A percentile compares a stretch with the other conserved stretches of the same genome.
Evolutionary conservation across 495 filamentous ascomycete genomes (phyloP).

Genomic region (Bombardia bombarda): DNA sequence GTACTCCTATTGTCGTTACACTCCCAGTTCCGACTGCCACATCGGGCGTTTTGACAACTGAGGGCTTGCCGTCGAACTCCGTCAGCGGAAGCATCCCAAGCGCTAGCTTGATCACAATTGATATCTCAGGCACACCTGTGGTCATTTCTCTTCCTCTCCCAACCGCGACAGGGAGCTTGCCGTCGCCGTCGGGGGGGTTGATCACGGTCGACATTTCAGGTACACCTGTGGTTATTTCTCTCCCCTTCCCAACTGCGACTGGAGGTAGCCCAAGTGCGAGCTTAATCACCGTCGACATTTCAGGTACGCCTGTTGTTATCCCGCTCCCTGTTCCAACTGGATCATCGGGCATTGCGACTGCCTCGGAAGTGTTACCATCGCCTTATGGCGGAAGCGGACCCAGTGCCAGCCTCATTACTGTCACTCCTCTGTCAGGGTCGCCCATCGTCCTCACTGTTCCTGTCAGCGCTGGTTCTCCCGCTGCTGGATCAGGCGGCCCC

Average conservation of each 20-base stretch:
- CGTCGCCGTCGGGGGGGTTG: no score
- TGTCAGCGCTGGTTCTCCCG: background rate
- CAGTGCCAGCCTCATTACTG: background rate
- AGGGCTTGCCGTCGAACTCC: background rate
- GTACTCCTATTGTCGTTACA: constrained; percentile 1
- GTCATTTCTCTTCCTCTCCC: background rate
- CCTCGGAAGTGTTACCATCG: background rate
- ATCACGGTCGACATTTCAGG: no score
- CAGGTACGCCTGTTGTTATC: constrained; percentile 3
- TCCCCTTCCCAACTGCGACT: background rate
- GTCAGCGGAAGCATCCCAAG: background rate
- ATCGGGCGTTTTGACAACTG: background rate
- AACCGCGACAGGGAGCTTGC: background rate
- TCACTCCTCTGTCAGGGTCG: constrained; percentile 1
- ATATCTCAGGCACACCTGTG: background rate
- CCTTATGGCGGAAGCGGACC: background rate
- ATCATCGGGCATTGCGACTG: background rate
- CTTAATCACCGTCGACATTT: background rate
- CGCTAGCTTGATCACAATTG: background rate
- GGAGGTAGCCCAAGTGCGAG: background rate
- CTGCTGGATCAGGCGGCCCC: background rate
- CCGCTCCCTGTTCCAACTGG: background rate
- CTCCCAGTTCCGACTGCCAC: background rate
- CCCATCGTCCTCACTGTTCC: constrained; percentile 2
- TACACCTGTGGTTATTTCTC: background rate